Evolutionary conservation across 768 basidiomycete species (phyloP).

Genomic region (Tylopilus balloui): DNA sequence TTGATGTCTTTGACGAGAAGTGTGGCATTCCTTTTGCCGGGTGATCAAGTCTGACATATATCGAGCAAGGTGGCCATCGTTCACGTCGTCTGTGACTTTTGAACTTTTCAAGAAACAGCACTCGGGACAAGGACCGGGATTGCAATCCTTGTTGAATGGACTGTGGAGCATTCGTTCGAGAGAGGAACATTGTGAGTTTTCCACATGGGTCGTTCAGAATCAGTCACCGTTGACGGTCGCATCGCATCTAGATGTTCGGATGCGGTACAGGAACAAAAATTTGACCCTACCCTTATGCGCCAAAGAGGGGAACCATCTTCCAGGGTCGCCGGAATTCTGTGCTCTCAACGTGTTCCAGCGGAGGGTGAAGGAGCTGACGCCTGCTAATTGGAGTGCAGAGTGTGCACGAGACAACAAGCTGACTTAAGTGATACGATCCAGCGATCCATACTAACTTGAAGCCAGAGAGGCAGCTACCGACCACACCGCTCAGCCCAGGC

Average conservation of each 20-base stretch:
- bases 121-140: conserved; percentile 10
- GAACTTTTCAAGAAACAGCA: conserved; percentile 56
- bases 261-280: conserved; percentile 70
- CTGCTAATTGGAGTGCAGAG: conserved; percentile 61
- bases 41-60: conserved; percentile 17
- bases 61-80: conserved; percentile 58
- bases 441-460: too few relatives aligned
- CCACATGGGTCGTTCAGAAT: neutral
- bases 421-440: conserved; percentile 5
- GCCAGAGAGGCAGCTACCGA: too few relatives aligned
- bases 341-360: conserved; percentile 58
- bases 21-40: conserved; percentile 26
- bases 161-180: conserved; percentile 30
- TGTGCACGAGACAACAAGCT: conserved; percentile 37
- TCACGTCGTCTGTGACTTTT: conserved; percentile 69
- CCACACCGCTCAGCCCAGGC: too few relatives aligned
- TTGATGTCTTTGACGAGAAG: conserved; percentile 73
- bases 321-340: conserved; percentile 71
- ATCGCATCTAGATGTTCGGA: conserved; percentile 50
- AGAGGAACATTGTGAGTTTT: conserved; percentile 43
- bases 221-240: neutral
- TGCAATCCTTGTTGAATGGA: conserved; percentile 42
- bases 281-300: conserved; percentile 62
- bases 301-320: conserved; percentile 59
- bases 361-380: conserved; percentile 61